Conservation (phyloP, 148 eudicot genomes). For the Fagopyrum homotropicum region DNA sequence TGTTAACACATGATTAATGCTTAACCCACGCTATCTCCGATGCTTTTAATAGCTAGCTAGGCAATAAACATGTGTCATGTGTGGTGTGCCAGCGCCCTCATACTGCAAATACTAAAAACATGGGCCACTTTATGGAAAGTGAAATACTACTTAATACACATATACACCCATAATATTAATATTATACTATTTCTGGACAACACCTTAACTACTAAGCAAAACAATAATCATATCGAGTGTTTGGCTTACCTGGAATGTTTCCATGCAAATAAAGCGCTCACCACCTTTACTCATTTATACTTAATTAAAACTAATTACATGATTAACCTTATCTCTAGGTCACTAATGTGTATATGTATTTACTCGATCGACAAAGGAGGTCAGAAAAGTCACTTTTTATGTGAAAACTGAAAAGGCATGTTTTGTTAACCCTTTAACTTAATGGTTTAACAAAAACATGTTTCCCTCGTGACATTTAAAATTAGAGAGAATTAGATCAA, state of each 20-base stretch:
- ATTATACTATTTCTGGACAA: not conserved
- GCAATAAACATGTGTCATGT: not conserved
- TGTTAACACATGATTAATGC: not conserved
- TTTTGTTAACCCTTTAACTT: too few species aligned
- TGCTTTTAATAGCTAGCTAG: not conserved
- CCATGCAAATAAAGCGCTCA: not conserved
- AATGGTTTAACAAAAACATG: too few species aligned
- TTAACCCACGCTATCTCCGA: not conserved
- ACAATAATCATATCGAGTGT: not conserved
- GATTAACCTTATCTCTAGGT: not conserved
- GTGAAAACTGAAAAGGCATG: too few species aligned
- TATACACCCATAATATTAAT: not conserved
- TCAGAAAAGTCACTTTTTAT: too few species aligned
- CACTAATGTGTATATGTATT: not conserved
- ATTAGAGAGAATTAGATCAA: too few species aligned
- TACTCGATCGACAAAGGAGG: too few species aligned
- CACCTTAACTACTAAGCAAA: not conserved
- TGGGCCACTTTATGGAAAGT: conserved; percentile 2
- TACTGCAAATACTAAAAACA: not conserved
- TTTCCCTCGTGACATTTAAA: too few species aligned
- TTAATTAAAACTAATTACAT: too few species aligned
- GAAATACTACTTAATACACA: not conserved
- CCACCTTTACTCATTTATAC: not conserved
- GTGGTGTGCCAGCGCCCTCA: not conserved
- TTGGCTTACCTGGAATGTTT: not conserved